Evolutionary conservation across 352 stramenopile species (phyloP), one percentile per base, ranked within the genome.

Genomic region (Bremia lactucae): DNA sequence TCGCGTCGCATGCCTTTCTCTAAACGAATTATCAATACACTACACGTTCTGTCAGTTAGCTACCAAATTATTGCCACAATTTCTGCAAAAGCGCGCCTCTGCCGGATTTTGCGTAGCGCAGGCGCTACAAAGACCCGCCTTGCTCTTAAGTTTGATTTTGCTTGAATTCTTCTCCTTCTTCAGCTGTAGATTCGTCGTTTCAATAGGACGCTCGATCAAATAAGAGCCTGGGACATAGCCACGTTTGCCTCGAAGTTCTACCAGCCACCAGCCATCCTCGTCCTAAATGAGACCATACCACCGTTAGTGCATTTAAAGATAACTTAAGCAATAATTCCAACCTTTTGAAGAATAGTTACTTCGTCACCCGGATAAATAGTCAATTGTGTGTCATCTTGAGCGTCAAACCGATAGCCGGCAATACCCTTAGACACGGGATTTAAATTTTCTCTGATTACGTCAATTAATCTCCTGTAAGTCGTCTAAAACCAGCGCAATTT

Each of bases 191-290:
- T 72, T 73, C 18, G 54, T 47, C 36, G 69, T 40, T 52, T 68
- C 56, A 26, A 67, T 56, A 6, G 70, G 74, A 24, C 79, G 68
- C 49, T 87, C 77, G 36, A 90, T 79, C 43, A 90, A 57, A 51
- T 90, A 90, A 14, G 77, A 90, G 10, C 77, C 77, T 13, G 77
- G 77, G 8, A 90, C 77, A 50, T 87, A 90, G 18, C 77, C 77
- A 31, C 77, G 77, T 33, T 81, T 65, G 42, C 65, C 71, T 42
- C 65, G 48, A 29, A 87, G 47, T 19, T 86, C 71, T 26, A 86
- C 77, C 36, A 87, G 62, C 77, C 77, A 90, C 77, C 77, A 90
- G 54, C 77, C 77, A 62, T 90, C 77, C 31, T 87, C 74, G 25
- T 90, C 77, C 62, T 77, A 39, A 47, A 13, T 28, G 15, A 53